Base-by-base conservation (phyloP, 2,329 filamentous ascomycete genomes). In the Fusarium bactridioides region DNA sequence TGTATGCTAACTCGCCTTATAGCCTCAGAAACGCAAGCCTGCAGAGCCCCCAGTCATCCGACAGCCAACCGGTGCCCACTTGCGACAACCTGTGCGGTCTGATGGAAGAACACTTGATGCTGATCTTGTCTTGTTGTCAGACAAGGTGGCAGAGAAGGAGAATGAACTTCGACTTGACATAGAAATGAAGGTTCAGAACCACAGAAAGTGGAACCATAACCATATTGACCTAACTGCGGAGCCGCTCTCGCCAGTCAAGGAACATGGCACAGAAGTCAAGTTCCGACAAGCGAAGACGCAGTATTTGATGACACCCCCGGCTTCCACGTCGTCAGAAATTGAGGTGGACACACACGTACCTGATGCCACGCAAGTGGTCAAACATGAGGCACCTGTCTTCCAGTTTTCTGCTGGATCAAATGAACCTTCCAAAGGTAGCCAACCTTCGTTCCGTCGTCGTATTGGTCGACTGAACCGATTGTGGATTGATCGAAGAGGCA, bases 161-260 rank as follows among this genome's bases (percentile, higher is more conserved):
- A 94, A 93, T 74, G 90, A 93, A 76, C 90, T 98, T 74, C 88
- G 92, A 70, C 87, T 87, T 72, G 94, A 97, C 78, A 94, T 98
- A 80, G 93, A 97, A 81, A 90, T 90, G 76, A 95, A 97, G 82
- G 91, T 97, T 61, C 88, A 92, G 77, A 95, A 96, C 82, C 95
- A 98, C 83, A 90, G 92, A 76, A 91, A 93, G 80, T 98, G 95
- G 94, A 98, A 98, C 82, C 88, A 93, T 76, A 92, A 93, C 78
- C 94, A 94, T 84, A 89, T 97, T 77, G 95, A 98, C 83, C 88
- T 94, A 79, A 98, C 95, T 69, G 91, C 92, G 84, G 91, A 92
- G 73, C 94, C 95, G 56, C 88, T 98, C 73, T 94, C 93, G 56
- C 94, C 94, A 27, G 90, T 93, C 47, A 86, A 89, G 77, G 92